Conservation (phyloP, 176 grass and related monocot species). For the Eleusine indica region DNA sequence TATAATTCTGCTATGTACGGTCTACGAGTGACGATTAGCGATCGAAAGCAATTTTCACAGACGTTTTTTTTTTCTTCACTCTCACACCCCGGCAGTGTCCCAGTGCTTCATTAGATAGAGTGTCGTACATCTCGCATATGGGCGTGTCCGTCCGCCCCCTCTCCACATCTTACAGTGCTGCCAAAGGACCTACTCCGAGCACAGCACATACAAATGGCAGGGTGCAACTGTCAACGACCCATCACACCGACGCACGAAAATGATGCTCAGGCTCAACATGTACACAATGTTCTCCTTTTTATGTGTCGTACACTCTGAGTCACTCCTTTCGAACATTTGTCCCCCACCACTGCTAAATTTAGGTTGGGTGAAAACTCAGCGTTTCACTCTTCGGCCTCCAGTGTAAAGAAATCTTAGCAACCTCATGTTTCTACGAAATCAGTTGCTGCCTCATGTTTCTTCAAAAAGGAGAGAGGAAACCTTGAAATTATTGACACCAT, state of each 20-base stretch:
- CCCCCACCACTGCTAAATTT: neutral
- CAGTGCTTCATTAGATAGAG: no score
- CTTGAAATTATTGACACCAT: neutral
- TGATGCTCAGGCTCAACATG: neutral
- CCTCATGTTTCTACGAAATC: neutral
- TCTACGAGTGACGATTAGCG: no score
- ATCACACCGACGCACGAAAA: neutral
- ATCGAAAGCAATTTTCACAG: no score
- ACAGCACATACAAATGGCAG: neutral
- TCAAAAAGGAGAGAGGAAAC: neutral
- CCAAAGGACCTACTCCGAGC: no score
- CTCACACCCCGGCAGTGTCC: no score
- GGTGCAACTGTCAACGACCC: neutral
- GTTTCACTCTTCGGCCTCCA: no score
- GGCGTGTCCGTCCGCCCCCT: no score
- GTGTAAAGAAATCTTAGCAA: no score
- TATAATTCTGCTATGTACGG: no score
- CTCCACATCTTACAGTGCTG: neutral
- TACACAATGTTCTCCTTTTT: neutral
- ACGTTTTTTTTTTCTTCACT: no score
- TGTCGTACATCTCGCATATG: no score
- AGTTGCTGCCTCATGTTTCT: neutral
- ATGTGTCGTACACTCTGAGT: neutral
- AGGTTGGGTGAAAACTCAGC: no score
- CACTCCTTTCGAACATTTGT: neutral